Base-by-base conservation (phyloP, 805 yeast species). In the Candida endomychidarum region DNA sequence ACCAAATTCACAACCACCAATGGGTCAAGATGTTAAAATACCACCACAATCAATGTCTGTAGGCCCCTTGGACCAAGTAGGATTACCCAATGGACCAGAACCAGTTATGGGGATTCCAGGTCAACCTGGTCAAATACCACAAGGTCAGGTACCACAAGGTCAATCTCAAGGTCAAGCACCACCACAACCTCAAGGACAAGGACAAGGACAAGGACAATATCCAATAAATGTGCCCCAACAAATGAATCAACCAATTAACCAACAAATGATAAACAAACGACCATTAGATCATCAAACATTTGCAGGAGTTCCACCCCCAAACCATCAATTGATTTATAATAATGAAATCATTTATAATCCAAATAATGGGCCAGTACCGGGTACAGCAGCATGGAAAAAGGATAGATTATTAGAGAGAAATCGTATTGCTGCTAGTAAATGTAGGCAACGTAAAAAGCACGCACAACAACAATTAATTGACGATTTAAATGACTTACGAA, bases 401-500 rank as follows among this genome's bases (percentile, higher is more conserved):
- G 83, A 80, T 19, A 58, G 85, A 34, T 52, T 80, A 14, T 57
- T 80, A 41, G 85, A 80, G 51, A 60, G 86, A 40, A 80, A 80
- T 51, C 60, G 86, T 45, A 66, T 80, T n/a, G 86, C 86, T 0
- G 86, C 86, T 0, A 74, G 79, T 21, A 80, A 79, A 52, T 80
- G 86, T 61, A 69, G 86, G 48, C 83, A 80, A 51, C 64, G 85
- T 28, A 80, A 80, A 59, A 81, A 81, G 51, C 77, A 80, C 39
- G 81, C 86, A 1, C 91, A 83, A 51, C 70, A 75, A 42, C 80
- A 81, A 56, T 59, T 85, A 45, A 83, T 81, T 53, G 77, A 72
- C 43, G 83, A 80, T 51, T 74, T 80, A 25, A 74, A 70, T 32
- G 70, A 67, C 37, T 65, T 74, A 35, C 65, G 72, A 37, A 54